Base-by-base conservation (phyloP, 257 asterid genomes). In the Plantago ovata region DNA sequence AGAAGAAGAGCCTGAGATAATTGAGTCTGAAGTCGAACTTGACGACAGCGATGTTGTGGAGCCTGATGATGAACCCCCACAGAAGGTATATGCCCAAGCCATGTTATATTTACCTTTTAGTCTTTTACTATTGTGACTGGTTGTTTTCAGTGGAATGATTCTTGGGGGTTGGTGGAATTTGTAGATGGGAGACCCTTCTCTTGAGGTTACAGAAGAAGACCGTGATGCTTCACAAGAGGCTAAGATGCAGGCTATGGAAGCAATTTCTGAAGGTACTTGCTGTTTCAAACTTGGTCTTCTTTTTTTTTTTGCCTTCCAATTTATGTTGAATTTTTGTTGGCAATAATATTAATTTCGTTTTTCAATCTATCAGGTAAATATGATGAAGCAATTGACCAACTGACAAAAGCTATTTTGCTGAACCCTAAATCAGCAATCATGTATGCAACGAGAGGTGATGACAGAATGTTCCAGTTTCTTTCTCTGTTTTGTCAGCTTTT, bases 221-320 rank as follows among this genome's bases (percentile, higher is more conserved):
- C 89, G 97, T 23, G 99, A 93, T 77, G 95, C 94, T 68, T 69
- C 99, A 63, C 97, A 89, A 75, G 99, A 84, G 75, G 87, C 92
- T 56, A 93, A 93, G 66, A 77, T 73, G 23, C 83, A 76, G 79
- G 99, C 97, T 58, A 82, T 86, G 84, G 99, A 89, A 73, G 94
- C 99, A 56, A 75, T 89, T 64, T 85, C 92, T 68, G 99, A 93
- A 60, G 99, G 99, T 89, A 65, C 12, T 48, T 28, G 32, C 11
- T n/a, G 38, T 9, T 32, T 13, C n/a, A n/a, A n/a, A n/a, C n/a
- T n/a, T n/a, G n/a, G n/a, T 41, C 20, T 44, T 15, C 23, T n/a
- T 22, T 12, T 36, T 12, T 10, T 19, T 2, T 6, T 40, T 43
- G 40, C 24, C 36, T 51, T 49, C 14, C 24, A 1, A 43, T 61